phyloP scores from a whole-genome alignment of 1,284 basidiomycete species.

The Tilletia indica region DNA sequence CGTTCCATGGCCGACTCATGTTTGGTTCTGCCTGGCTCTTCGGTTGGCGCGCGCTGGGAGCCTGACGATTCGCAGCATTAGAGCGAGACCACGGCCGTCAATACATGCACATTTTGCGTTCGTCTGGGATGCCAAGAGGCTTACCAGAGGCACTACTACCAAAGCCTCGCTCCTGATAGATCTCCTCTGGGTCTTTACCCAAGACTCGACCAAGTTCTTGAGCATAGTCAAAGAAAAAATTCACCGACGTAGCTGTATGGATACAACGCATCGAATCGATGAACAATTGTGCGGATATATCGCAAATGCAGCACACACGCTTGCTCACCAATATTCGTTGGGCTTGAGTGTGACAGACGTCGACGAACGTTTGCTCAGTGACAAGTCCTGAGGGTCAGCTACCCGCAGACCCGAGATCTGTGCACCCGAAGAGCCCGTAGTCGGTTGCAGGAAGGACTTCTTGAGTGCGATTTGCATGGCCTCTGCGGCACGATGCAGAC shows the following conservation, averaged over 20 bases:
- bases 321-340: slow-evolving; percentile 9
- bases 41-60: background rate
- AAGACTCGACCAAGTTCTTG: slow-evolving; percentile 1
- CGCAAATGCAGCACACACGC: background rate
- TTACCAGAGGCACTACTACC: slow-evolving; percentile 5
- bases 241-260: background rate
- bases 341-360: slow-evolving; percentile 2
- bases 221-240: slow-evolving; percentile 13
- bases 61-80: background rate
- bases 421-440: background rate
- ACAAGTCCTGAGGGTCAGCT: background rate
- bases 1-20: background rate
- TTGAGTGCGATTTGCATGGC: slow-evolving; percentile 6
- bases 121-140: background rate
- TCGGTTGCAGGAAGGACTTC: slow-evolving; percentile 1
- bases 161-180: background rate
- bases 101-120: background rate
- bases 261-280: background rate
- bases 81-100: background rate
- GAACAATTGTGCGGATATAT: background rate
- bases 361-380: background rate
- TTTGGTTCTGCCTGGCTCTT: background rate
- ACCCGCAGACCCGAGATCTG: background rate
- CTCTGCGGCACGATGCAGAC: background rate
- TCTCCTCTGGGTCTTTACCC: slow-evolving; percentile 6